Percentiles rank a stretch among this genome's conserved stretches.
Evolutionary conservation across 257 asterid genomes (phyloP).

Genomic region (Nicotiana undulata): DNA sequence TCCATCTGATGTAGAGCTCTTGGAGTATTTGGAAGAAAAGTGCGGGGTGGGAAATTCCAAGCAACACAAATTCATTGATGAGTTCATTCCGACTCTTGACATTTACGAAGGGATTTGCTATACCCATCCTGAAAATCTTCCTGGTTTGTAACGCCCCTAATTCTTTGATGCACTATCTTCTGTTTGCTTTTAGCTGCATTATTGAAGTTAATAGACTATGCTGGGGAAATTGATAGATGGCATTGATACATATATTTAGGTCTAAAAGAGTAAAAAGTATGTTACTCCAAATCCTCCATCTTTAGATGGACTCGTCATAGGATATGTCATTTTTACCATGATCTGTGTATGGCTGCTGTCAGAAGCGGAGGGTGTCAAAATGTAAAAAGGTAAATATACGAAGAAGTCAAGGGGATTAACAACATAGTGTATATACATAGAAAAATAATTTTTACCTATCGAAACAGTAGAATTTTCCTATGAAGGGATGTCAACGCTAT

Average conservation of each 20-base stretch:
- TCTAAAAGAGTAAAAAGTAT: not conserved
- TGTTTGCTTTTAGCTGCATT: constrained; percentile 1
- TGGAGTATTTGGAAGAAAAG: constrained; percentile 84
- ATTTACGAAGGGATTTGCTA: constrained; percentile 67
- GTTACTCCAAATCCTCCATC: not conserved
- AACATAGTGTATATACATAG: no score
- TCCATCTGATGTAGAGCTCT: constrained; percentile 76
- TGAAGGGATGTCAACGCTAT: no score
- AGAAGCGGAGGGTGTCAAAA: no score
- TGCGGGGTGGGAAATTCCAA: constrained; percentile 35
- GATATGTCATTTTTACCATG: not conserved
- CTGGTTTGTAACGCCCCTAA: constrained; percentile 42
- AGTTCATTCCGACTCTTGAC: constrained; percentile 79
- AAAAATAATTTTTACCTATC: no score
- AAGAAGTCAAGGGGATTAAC: no score
- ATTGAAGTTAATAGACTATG: not conserved
- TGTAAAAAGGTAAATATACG: no score
- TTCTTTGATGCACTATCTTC: not conserved
- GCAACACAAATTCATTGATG: constrained; percentile 62
- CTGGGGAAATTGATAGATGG: not conserved
- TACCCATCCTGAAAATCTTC: constrained; percentile 96
- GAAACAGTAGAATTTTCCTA: no score
- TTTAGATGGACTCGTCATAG: not conserved
- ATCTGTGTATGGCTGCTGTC: not conserved
- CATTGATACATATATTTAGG: not conserved